Evolutionary conservation across 768 basidiomycete genomes (phyloP).

Genomic region (Pisolithus tinctorius): DNA sequence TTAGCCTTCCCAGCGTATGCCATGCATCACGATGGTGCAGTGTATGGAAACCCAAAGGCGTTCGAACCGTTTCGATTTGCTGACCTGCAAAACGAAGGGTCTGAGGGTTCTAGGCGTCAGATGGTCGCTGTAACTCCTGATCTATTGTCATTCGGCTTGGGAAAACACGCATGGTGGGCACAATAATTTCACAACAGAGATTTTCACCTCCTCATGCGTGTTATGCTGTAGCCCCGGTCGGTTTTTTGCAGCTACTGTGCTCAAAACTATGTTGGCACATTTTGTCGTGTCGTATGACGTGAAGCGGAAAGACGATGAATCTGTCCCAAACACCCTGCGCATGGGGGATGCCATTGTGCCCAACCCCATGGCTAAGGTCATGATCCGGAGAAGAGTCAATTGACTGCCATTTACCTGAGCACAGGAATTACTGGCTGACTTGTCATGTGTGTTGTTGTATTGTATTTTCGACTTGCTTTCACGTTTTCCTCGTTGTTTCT

Average conservation of each 20-base stretch:
- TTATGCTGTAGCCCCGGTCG: slow-evolving; percentile 28
- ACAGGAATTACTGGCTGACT: too few relatives aligned
- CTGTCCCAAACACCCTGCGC: background rate
- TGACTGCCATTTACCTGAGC: too few relatives aligned
- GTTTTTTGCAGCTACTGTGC: slow-evolving; percentile 33
- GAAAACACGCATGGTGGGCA: slow-evolving; percentile 11
- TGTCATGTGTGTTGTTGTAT: too few relatives aligned
- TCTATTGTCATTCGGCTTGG: slow-evolving; percentile 30
- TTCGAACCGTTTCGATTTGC: slow-evolving; percentile 45
- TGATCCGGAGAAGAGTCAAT: too few relatives aligned
- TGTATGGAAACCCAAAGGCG: slow-evolving; percentile 24
- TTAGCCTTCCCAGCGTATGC: slow-evolving; percentile 13
- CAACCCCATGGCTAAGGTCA: background rate
- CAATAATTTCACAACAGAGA: too few relatives aligned
- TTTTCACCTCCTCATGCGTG: background rate
- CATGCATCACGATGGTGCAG: slow-evolving; percentile 1
- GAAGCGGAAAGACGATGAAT: slow-evolving; percentile 1
- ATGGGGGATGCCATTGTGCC: slow-evolving; percentile 1
- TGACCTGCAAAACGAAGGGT: slow-evolving; percentile 6
- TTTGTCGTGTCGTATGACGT: slow-evolving; percentile 12
- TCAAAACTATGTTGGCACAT: slow-evolving; percentile 19
- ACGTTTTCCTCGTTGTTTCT: too few relatives aligned
- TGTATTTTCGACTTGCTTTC: too few relatives aligned
- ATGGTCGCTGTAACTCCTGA: slow-evolving; percentile 26
- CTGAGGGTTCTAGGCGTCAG: slow-evolving; percentile 3